These are phyloP conservation scores for Leccinum rimulosum DNA, from an alignment of 768 basidiomycete genomes.

Conservation along the genomic window DNA sequence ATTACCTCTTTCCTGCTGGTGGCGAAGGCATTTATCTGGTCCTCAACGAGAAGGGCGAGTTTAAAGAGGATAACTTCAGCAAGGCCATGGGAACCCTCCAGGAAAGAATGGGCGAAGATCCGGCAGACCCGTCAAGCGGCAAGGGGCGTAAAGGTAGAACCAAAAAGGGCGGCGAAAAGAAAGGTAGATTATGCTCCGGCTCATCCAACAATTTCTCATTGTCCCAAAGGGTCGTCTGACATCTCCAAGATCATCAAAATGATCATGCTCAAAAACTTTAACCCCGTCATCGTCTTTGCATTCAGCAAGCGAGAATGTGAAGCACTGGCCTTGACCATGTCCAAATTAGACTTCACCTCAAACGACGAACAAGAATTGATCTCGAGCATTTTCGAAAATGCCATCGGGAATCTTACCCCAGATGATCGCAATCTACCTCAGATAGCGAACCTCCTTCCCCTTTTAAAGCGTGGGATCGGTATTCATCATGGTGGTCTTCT, in stretches of 20 bases:
- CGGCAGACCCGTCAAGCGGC: conserved; percentile 81
- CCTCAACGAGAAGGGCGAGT: conserved; percentile 98
- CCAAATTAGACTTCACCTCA: conserved; percentile 95
- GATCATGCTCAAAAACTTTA: conserved; percentile 97
- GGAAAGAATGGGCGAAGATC: conserved; percentile 83
- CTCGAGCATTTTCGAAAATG: conserved; percentile 88
- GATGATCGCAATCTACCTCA: conserved; percentile 91
- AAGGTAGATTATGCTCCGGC: conserved; percentile 50
- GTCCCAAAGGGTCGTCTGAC: conserved; percentile 72
- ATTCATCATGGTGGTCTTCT: conserved; percentile 98
- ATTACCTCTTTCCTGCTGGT: conserved; percentile 96
- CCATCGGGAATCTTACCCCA: conserved; percentile 81
- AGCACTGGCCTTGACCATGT: conserved; percentile 82
- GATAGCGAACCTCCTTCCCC: conserved; percentile 87
- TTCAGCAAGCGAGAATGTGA: conserved; percentile 99
- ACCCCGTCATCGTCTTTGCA: conserved; percentile 97
- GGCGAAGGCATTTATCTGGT: conserved; percentile 97
- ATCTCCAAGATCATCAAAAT: conserved; percentile 97
- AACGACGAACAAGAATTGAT: conserved; percentile 90
- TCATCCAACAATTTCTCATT: conserved; percentile 1
- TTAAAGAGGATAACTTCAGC: conserved; percentile 94
- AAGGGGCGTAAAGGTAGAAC: conserved; percentile 91
- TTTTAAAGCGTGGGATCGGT: conserved; percentile 92
- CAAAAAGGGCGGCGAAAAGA: conserved; percentile 90
- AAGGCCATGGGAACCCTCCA: conserved; percentile 96